Conservation (phyloP, 106 monocot species). For the Dioscorea dumetorum region DNA sequence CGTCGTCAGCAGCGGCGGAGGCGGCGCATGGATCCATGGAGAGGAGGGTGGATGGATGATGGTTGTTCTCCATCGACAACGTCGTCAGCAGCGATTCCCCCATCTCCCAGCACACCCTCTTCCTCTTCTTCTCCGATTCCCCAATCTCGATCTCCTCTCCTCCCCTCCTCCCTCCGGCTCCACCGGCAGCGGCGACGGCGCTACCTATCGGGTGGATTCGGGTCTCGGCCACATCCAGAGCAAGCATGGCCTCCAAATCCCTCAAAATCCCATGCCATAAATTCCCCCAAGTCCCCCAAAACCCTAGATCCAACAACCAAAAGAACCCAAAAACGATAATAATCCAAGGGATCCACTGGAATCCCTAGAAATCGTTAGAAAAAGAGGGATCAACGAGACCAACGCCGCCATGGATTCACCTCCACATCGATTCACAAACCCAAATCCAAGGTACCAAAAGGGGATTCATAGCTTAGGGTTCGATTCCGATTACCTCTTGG, state of each 20-base stretch:
- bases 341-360: too few relatives aligned
- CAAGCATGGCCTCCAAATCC: slow-evolving; percentile 1
- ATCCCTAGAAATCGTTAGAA: too few relatives aligned
- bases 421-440: too few relatives aligned
- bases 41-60: slow-evolving; percentile 39
- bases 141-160: neutral
- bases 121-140: too few relatives aligned
- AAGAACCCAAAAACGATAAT: neutral
- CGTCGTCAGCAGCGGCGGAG: neutral
- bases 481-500: too few relatives aligned
- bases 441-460: too few relatives aligned
- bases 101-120: slow-evolving; percentile 8
- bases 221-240: slow-evolving; percentile 2
- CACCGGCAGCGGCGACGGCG: neutral
- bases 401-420: too few relatives aligned
- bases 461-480: too few relatives aligned
- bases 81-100: slow-evolving; percentile 38
- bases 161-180: neutral
- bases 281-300: neutral
- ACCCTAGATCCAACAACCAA: neutral
- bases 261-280: slow-evolving; percentile 17
- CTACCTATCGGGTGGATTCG: slow-evolving; percentile 7
- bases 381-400: too few relatives aligned
- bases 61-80: slow-evolving; percentile 32
- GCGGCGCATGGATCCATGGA: slow-evolving; percentile 30